Evolutionary conservation across 352 stramenopile genomes (phyloP), one percentile per base, ranked within the genome.

Genomic region (Pythium rishiriense): DNA sequence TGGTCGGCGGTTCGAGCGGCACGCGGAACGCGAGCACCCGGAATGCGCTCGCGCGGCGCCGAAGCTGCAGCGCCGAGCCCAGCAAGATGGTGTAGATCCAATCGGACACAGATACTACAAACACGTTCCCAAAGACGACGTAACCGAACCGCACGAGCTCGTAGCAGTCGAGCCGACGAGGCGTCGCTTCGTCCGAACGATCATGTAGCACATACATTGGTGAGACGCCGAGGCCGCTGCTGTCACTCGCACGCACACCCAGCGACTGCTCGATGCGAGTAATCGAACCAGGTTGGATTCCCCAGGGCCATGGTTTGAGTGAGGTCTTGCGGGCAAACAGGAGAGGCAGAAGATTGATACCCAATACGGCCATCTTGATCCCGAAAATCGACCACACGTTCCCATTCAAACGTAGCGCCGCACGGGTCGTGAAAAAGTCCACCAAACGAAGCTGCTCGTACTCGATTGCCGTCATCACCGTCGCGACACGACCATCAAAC

Each of bases 341-440:
- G 2, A 87, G 45, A 26, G 74, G 73, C 31, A 82, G 26, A 0
- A 75, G 45, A 39, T 76, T 84, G 51, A 81, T 33, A 0, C 42
- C 70, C 12, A 85, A 58, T 15, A 83, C 26, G 6, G 55, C 66
- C 19, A 85, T 10, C 43, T 87, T 87, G 33, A 81, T 45, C 11
- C 54, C 25, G 24, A 81, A 79, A 15, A 85, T 74, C 55, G 70
- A 53, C 21, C 42, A 58, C 49, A 78, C 52, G 58, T 68, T 73
- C 22, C 74, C 78, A 22, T 79, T 64, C 41, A 84, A 51, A 0
- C 60, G 67, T 14, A 78, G 57, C 0, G 65, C 65, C 24, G 69
- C 54, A 42, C 69, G 43, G 4, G 64, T 68, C 12, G 59, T 70
- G 48, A 87, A 75, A n/a, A 84, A 79, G 26, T 85, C 72, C 35